These are phyloP conservation scores for Zizania palustris DNA, from an alignment of 202 grass and related monocot genomes.

Conservation along the genomic window DNA sequence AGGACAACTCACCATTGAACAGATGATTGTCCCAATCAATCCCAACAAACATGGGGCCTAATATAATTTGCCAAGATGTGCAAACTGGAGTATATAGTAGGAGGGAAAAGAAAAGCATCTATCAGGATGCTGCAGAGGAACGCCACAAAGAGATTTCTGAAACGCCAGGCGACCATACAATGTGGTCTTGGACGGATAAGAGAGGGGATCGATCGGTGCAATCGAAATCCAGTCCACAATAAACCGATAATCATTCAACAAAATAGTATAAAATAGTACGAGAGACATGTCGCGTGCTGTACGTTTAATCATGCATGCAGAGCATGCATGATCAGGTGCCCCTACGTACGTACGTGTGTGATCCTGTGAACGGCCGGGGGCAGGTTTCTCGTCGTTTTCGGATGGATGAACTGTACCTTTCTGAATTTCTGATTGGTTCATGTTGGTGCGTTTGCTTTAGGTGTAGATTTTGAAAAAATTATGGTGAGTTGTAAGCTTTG, in stretches of 20 bases:
- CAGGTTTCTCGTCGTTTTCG: constrained; percentile 29
- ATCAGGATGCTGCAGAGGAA: not conserved
- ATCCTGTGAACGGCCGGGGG: constrained; percentile 6
- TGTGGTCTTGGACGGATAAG: constrained; percentile 28
- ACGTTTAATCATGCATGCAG: not conserved
- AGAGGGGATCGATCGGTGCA: too few species aligned
- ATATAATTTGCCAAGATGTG: not conserved
- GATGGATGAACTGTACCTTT: constrained; percentile 21
- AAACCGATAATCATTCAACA: not conserved
- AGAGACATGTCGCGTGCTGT: constrained; percentile 15
- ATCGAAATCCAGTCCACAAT: constrained; percentile 24
- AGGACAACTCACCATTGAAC: constrained; percentile 6
- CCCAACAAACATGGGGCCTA: not conserved
- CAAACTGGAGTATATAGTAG: not conserved
- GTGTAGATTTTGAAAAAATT: too few species aligned
- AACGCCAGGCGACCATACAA: constrained; percentile 18
- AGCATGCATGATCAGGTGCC: not conserved
- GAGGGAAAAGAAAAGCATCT: not conserved
- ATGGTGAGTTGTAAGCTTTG: too few species aligned
- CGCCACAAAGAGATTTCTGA: not conserved
- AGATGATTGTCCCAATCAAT: not conserved
- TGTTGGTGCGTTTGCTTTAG: too few species aligned
- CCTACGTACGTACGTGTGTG: constrained; percentile 35
- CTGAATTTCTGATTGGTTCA: not conserved
- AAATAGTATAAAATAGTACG: too few species aligned